Base-by-base conservation (phyloP, 441 rosid genomes). In the Populus hybrid region DNA sequence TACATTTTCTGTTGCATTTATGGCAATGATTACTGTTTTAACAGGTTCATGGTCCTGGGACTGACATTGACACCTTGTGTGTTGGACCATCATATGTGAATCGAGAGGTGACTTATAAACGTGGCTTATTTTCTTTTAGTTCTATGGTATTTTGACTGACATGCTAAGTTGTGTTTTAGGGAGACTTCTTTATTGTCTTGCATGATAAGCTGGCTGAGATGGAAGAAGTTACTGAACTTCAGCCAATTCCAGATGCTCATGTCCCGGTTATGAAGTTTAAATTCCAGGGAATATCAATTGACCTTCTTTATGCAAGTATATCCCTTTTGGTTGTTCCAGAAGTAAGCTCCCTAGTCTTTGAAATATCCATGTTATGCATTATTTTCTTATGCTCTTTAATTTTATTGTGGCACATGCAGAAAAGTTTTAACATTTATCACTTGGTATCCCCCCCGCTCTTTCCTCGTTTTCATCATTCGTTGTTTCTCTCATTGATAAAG, bases 261-360 rank as follows among this genome's bases (percentile, higher is more conserved):
- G 95, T 91, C 11, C 95, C 95, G 35, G 87, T 91, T 30, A 87
- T 91, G 95, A 91, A 85, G 81, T 91, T 91, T 70, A 91, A 89
- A 86, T 91, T 88, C 73, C 84, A 83, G 74, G 93, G 92, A 74
- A 84, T 87, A 78, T 88, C 92, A 53, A 74, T 91, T 64, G 95
- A 91, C 77, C 95, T 91, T 79, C 93, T 91, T 61, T 91, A 91
- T 79, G 93, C 93, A 19, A 88, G 92, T 64, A 84, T 87, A 50
- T 86, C 92, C 32, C 82, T 28, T 50, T 75, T 79, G 87, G 92
- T 91, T 69, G 90, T 91, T 38, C 92, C 90, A 42, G 84, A 83
- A 65, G 93, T 88, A 83, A 88, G 90, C 83, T 67, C 32, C 53
- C 68, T 9, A 21, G 32, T 46, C 70, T 35, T 67, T 59, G 50